Conservation (phyloP, 495 filamentous ascomycete species). For the Daldinia concentrica region DNA sequence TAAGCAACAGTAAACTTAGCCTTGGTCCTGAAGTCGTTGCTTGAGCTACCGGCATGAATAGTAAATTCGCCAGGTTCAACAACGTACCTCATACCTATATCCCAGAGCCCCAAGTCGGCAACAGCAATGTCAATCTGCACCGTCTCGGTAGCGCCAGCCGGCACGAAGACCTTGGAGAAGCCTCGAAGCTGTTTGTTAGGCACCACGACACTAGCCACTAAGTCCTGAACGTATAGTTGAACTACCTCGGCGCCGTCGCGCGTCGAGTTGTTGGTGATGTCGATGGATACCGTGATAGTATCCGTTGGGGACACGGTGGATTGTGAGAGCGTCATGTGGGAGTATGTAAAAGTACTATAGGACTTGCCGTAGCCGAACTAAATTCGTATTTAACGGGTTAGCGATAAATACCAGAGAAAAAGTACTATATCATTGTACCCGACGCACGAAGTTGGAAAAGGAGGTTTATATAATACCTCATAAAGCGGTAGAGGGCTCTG, state of each 20-base stretch:
- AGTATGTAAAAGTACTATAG: slow-evolving; percentile 70
- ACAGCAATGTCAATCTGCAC: slow-evolving; percentile 64
- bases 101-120: slow-evolving; percentile 65
- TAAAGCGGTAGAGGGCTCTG: slow-evolving; percentile 66
- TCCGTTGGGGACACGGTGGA: slow-evolving; percentile 55
- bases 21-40: slow-evolving; percentile 64
- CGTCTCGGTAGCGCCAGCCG: slow-evolving; percentile 65
- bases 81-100: slow-evolving; percentile 70
- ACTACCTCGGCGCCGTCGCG: slow-evolving; percentile 72
- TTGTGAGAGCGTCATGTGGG: slow-evolving; percentile 57
- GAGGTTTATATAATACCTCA: slow-evolving; percentile 41
- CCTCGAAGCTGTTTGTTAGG: slow-evolving; percentile 74
- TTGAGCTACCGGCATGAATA: slow-evolving; percentile 66
- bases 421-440: neutral
- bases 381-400: neutral
- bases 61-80: slow-evolving; percentile 73
- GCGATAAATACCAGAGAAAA: neutral
- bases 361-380: slow-evolving; percentile 72
- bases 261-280: slow-evolving; percentile 64
- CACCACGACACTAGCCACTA: slow-evolving; percentile 68
- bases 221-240: slow-evolving; percentile 71
- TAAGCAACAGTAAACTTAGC: slow-evolving; percentile 61
- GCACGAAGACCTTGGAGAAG: slow-evolving; percentile 71
- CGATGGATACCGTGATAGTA: slow-evolving; percentile 64
- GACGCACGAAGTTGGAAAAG: neutral